Evolutionary conservation across 2,329 filamentous ascomycete species (phyloP), one percentile per base, ranked within the genome.

Genomic region (Diplocarpon mali): DNA sequence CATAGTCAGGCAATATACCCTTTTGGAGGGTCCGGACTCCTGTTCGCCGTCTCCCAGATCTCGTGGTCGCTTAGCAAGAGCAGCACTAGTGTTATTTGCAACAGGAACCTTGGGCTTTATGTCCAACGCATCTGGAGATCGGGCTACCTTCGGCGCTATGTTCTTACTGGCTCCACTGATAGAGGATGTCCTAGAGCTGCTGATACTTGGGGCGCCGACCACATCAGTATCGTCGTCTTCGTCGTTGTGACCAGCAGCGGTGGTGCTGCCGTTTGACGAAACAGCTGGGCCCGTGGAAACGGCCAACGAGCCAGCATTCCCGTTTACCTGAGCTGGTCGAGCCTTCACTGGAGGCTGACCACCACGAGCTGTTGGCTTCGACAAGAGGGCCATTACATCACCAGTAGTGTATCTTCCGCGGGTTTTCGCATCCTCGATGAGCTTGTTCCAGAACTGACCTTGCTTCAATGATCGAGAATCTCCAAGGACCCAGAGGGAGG

Each of bases 401-500:
- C 77, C 89, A 35, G 76, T 72, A 0, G 85, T 95, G 62, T 92
- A 95, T 9, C 81, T 69, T 50, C 84, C 75, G 58, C 92, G 77
- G 15, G 67, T 63, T 57, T 79, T 79, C 5, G 92, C 84, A 65
- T 98, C 85, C 29, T 83, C 75, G 42, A 98, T 86, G 35, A 98
- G 72, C 52, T 81, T 82, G 50, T 75, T 79, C 92, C 93, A 98
- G 65, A 87, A 95, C 59, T 92, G 78, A 48, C 92, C 92, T 60
- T 93, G 84, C 17, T 83, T 71, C 42, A 98, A 72, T 29, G 89
- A 87, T 46, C 83, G 75, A 0, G 92, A 92, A 64, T 96, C 93
- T 54, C 92, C 92, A 20, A 98, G 73, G 46, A 98, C 90, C 85
- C 90, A 98, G 9, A 98, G 73, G 29, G 90, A 95, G 9, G 86